phyloP scores from a whole-genome alignment of 331 rosid genomes.

The Stylosanthes scabra region DNA sequence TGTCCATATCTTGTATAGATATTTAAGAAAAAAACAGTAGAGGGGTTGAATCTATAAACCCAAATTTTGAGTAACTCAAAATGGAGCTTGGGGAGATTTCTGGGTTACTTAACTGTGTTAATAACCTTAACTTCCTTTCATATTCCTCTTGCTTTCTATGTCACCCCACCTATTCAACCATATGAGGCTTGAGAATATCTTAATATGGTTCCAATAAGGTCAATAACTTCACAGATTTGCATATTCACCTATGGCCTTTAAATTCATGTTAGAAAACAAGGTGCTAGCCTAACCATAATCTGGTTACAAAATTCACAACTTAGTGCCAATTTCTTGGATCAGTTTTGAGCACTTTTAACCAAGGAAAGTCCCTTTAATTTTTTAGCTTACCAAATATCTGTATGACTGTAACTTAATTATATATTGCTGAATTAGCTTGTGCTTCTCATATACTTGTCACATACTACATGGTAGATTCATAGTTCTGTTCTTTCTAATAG shows the following conservation, averaged over 20 bases:
- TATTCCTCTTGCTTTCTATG: background rate
- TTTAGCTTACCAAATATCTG: background rate
- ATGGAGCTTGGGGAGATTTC: background rate
- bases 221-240: slow-evolving; percentile 4
- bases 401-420: background rate
- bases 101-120: background rate
- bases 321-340: background rate
- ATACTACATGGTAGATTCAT: background rate
- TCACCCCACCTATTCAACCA: background rate
- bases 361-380: background rate
- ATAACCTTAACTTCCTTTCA: background rate
- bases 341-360: slow-evolving; percentile 7
- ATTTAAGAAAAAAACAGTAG: background rate
- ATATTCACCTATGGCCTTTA: background rate
- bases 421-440: background rate
- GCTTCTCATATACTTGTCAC: background rate
- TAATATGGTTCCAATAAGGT: background rate
- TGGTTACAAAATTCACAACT: background rate
- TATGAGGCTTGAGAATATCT: background rate
- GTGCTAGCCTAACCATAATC: slow-evolving; percentile 6
- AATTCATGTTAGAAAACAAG: slow-evolving; percentile 1
- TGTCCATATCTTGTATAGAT: background rate
- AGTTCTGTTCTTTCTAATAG: background rate
- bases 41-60: background rate
- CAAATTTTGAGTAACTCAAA: slow-evolving; percentile 16